Conservation (phyloP, 129 eudicot genomes). For the Glebionis coronaria region DNA sequence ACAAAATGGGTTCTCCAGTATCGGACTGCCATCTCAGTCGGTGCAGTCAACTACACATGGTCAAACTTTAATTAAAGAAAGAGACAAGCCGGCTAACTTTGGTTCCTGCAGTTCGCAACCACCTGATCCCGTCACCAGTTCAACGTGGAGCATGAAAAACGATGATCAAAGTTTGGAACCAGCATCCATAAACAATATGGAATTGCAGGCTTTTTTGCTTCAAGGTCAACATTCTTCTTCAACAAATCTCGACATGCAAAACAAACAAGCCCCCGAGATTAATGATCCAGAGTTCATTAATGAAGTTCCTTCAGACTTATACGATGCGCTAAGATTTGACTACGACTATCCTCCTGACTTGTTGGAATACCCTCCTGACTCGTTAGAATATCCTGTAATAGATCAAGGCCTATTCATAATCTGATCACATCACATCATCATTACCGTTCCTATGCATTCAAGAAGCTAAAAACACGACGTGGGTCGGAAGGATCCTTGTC, state of each 20-base stretch:
- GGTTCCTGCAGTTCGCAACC: conserved; percentile 29
- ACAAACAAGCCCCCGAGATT: conserved; percentile 27
- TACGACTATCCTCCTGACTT: conserved; percentile 54
- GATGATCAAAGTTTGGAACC: conserved; percentile 32
- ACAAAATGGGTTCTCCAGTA: conserved; percentile 33
- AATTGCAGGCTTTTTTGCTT: conserved; percentile 41
- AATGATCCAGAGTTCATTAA: conserved; percentile 36
- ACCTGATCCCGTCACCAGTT: conserved; percentile 37
- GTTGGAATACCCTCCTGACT: conserved; percentile 44
- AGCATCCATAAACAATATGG: conserved; percentile 31
- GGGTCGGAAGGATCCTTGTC: conserved; percentile 16
- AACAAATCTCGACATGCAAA: conserved; percentile 38
- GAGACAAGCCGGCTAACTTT: conserved; percentile 24
- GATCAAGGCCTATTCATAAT: conserved; percentile 71
- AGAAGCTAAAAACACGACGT: conserved; percentile 8
- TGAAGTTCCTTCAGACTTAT: conserved; percentile 38
- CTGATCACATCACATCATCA: conserved; percentile 28
- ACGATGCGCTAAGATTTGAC: conserved; percentile 53
- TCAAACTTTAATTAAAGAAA: conserved; percentile 39
- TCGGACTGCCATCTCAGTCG: conserved; percentile 32
- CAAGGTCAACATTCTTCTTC: conserved; percentile 42
- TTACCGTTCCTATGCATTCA: conserved; percentile 1
- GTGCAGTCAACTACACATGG: conserved; percentile 26
- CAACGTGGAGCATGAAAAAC: conserved; percentile 44
- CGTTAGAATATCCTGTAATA: conserved; percentile 57